Conservation (phyloP, 331 rosid species). For the Stylosanthes scabra region DNA sequence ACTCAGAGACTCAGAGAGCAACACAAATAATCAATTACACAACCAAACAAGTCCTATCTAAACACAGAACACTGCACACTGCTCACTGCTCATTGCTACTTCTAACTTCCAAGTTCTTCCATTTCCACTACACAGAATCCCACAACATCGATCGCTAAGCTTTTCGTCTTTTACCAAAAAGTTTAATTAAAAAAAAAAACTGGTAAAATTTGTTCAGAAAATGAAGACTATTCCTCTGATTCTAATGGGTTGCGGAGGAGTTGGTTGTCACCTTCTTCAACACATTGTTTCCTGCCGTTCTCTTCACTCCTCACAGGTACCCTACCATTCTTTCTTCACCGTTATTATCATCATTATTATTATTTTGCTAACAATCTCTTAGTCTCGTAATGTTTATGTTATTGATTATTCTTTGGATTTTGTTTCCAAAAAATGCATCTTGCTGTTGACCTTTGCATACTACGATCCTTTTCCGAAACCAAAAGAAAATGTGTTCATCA, state of each 20-base stretch:
- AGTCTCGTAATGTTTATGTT: background rate
- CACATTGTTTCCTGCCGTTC: constrained; percentile 89
- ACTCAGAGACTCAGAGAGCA: too few relatives aligned
- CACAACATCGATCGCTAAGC: background rate
- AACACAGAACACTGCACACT: too few relatives aligned
- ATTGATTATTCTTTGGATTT: too few relatives aligned
- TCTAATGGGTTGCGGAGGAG: constrained; percentile 90
- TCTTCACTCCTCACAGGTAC: constrained; percentile 75
- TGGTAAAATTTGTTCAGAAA: constrained; percentile 9
- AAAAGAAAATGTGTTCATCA: constrained; percentile 4
- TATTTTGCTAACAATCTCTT: background rate
- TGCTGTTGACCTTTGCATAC: constrained; percentile 5
- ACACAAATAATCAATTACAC: too few relatives aligned
- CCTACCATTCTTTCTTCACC: background rate
- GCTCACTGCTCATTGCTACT: background rate
- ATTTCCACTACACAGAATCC: constrained; percentile 28
- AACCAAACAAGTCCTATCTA: too few relatives aligned
- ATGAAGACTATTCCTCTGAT: constrained; percentile 80
- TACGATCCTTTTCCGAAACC: constrained; percentile 2
- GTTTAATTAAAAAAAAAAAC: background rate
- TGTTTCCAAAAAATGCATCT: too few relatives aligned
- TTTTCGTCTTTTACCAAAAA: background rate
- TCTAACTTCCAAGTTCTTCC: background rate
- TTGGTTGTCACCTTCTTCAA: constrained; percentile 89
- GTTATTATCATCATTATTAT: background rate